phyloP scores from a whole-genome alignment of 2,329 filamentous ascomycete genomes.

The Gaeumannomyces tritici region DNA sequence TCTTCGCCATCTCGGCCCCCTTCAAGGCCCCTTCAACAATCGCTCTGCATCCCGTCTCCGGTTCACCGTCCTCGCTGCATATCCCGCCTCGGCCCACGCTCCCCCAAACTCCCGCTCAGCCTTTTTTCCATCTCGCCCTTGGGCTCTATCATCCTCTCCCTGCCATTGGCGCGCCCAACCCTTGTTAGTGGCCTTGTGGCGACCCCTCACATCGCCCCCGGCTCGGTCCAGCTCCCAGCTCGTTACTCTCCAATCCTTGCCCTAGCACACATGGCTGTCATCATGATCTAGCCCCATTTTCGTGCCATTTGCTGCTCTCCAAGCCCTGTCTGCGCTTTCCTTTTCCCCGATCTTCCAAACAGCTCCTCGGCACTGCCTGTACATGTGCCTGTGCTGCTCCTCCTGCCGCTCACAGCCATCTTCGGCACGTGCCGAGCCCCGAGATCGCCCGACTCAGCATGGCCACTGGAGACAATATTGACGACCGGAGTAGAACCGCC shows the following conservation, averaged over 20 bases:
- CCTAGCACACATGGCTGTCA: slow-evolving; percentile 14
- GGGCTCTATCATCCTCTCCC: background rate
- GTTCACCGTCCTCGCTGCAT: background rate
- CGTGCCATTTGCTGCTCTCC: background rate
- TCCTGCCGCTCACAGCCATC: background rate
- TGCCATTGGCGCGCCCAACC: slow-evolving; percentile 1
- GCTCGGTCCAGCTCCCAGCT: slow-evolving; percentile 4
- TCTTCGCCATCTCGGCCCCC: background rate
- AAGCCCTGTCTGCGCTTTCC: background rate
- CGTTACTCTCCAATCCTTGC: slow-evolving; percentile 8
- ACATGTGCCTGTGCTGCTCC: background rate
- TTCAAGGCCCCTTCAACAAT: background rate
- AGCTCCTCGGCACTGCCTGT: background rate
- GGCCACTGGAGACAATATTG: slow-evolving; percentile 35
- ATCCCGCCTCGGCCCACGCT: background rate
- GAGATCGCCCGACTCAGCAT: slow-evolving; percentile 5
- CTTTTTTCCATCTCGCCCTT: background rate
- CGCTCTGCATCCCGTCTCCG: background rate
- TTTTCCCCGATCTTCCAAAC: background rate
- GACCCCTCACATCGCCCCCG: slow-evolving; percentile 2
- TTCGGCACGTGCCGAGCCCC: background rate
- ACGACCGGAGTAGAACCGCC: slow-evolving; percentile 43
- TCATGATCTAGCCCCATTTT: slow-evolving; percentile 16
- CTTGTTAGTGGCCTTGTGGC: slow-evolving; percentile 2
- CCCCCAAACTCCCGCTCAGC: background rate